Evolutionary conservation across 331 rosid species (phyloP).

Genomic region (Pyracantha coccinea): DNA sequence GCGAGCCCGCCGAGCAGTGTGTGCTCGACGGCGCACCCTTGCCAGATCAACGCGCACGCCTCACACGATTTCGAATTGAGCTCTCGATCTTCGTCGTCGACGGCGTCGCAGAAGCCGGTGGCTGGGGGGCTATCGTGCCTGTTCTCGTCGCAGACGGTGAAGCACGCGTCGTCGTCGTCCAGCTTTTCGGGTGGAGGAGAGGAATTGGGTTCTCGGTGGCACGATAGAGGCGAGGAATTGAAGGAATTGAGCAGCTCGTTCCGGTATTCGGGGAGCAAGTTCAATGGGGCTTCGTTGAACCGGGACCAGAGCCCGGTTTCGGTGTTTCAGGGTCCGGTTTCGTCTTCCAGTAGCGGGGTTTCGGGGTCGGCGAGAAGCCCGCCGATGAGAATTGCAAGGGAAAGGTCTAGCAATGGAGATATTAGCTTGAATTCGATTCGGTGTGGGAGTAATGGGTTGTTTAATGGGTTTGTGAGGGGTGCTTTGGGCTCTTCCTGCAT

Average conservation of each 20-base stretch:
- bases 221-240: slow-evolving; percentile 55
- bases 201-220: slow-evolving; percentile 53
- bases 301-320: slow-evolving; percentile 88
- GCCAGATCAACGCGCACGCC: slow-evolving; percentile 61
- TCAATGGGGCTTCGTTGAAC: slow-evolving; percentile 44
- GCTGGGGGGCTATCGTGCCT: slow-evolving; percentile 75
- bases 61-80: slow-evolving; percentile 62
- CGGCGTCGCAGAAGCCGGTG: slow-evolving; percentile 59
- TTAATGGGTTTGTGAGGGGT: slow-evolving; percentile 71
- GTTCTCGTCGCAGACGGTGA: slow-evolving; percentile 60
- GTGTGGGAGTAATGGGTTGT: slow-evolving; percentile 47
- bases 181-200: slow-evolving; percentile 53
- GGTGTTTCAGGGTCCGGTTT: slow-evolving; percentile 81
- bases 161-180: slow-evolving; percentile 50
- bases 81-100: slow-evolving; percentile 60
- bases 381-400: slow-evolving; percentile 37
- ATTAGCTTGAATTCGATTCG: slow-evolving; percentile 25
- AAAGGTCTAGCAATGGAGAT: slow-evolving; percentile 27
- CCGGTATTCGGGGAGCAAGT: slow-evolving; percentile 54
- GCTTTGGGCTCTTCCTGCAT: slow-evolving; percentile 66
- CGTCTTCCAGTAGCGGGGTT: slow-evolving; percentile 49
- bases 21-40: slow-evolving; percentile 66
- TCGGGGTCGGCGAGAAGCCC: slow-evolving; percentile 31
- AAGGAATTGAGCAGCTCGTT: slow-evolving; percentile 72
- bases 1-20: slow-evolving; percentile 80